Evolutionary conservation across 2,329 filamentous ascomycete species (phyloP), one percentile per base, ranked within the genome.

Genomic region (Clathrospora elynae): DNA sequence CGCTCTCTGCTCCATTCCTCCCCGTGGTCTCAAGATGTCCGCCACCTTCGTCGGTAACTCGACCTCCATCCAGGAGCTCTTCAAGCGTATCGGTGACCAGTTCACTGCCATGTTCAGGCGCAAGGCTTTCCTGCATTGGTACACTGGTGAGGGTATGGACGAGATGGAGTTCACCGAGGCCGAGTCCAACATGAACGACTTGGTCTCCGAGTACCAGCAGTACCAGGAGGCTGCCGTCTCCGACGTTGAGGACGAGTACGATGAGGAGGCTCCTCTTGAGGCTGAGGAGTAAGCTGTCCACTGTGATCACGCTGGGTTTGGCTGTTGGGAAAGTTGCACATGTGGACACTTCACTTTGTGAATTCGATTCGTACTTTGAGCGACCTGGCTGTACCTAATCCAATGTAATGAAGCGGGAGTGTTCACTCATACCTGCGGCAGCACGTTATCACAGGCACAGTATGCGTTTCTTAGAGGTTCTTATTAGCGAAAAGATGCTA

Each of bases 81-180:
- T 99, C 88, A 97, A 99, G 90, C 92, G 93, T 85, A 82, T 99
- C 66, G 93, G 93, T 73, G 93, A 99, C 78, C 93, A 99, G 81
- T 99, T 99, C 85, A 91, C 87, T 79, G 93, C 91, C 74, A 99
- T 99, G 93, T 99, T 99, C 87, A 85, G 93, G 80, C 90, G 93
- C 80, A 99, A 97, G 88, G 93, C 93, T 86, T 99, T 99, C 90
- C 89, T 99, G 85, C 93, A 97, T 83, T 99, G 93, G 93, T 99
- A 99, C 81, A 99, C 93, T 85, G 91, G 91, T 72, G 93, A 99
- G 84, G 93, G 93, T 80, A 99, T 99, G 93, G 93, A 99, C 79
- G 93, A 99, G 87, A 97, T 99, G 93, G 93, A 99, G 82, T 99
- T 99, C 83, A 99, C 93, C 73, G 93, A 99, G 84, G 93, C 93